A percentile compares a stretch with the other conserved stretches of the same genome.
phyloP scores from a whole-genome alignment of 2,329 filamentous ascomycete genomes.

The Verticillium albo-atrum region DNA sequence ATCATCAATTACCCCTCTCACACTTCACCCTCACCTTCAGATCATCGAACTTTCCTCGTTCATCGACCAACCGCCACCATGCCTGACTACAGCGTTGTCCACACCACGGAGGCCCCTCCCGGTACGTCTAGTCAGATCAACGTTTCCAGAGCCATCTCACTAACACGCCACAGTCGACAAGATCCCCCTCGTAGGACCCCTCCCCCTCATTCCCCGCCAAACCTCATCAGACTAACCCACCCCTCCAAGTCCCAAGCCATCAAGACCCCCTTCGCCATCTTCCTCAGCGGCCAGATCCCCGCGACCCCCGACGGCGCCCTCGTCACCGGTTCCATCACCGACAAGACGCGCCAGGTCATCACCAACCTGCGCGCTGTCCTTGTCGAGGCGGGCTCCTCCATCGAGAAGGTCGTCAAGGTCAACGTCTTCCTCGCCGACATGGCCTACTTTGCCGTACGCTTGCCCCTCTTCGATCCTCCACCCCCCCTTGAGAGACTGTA shows the following conservation, averaged over 20 bases:
- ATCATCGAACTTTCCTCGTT: too few relatives aligned
- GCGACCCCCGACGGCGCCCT: neutral
- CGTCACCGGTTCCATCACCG: conserved; percentile 1
- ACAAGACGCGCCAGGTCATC: conserved; percentile 52
- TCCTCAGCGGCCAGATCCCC: neutral
- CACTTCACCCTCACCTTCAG: neutral
- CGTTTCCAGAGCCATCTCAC: neutral
- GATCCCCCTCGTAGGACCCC: conserved; percentile 12
- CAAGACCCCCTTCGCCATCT: neutral
- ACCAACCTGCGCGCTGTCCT: conserved; percentile 68
- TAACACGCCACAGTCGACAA: conserved; percentile 36
- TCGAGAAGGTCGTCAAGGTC: conserved; percentile 67
- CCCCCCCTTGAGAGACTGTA: too few relatives aligned
- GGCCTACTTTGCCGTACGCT: conserved; percentile 68
- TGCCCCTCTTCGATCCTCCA: too few relatives aligned
- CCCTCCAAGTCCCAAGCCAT: neutral
- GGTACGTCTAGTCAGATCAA: neutral
- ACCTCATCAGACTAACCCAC: conserved; percentile 59
- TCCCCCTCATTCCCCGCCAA: conserved; percentile 57
- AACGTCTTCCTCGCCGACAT: conserved; percentile 70
- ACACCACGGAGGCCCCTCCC: conserved; percentile 26
- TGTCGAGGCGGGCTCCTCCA: conserved; percentile 59
- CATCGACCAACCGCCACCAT: conserved; percentile 13
- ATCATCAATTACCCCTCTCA: neutral
- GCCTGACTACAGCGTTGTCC: conserved; percentile 28